Conservation (phyloP, 768 basidiomycete species). For the Mrakia blollopis region DNA sequence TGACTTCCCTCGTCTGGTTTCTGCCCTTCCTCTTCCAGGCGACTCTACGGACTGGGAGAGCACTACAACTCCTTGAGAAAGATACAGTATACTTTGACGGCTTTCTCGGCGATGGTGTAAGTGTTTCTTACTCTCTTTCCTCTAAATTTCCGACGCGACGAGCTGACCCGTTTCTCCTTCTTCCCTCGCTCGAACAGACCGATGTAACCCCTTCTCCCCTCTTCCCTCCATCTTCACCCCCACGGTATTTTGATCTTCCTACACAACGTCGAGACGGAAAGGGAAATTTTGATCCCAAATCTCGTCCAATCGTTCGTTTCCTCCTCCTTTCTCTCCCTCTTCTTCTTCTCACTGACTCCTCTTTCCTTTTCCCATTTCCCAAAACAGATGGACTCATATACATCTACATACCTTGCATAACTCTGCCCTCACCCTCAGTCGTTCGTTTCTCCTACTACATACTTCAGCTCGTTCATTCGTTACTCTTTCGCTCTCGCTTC, state of each 20-base stretch:
- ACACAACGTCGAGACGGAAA: no score
- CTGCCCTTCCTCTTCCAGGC: constrained; percentile 33
- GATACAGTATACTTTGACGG: constrained; percentile 21
- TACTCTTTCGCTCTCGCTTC: background rate
- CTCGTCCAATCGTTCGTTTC: background rate
- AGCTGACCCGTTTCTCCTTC: no score
- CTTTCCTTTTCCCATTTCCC: background rate
- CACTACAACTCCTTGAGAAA: constrained; percentile 34
- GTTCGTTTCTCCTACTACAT: background rate
- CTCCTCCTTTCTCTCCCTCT: background rate
- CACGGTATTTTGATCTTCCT: no score
- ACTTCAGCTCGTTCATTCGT: background rate
- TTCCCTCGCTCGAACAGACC: no score
- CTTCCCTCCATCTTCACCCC: no score
- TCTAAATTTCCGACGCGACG: no score
- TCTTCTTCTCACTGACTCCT: background rate
- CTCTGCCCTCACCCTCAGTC: background rate
- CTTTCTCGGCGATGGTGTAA: constrained; percentile 31
- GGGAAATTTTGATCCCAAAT: no score
- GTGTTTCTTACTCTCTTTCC: background rate
- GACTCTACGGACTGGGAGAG: constrained; percentile 94
- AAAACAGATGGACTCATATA: background rate
- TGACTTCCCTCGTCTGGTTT: background rate
- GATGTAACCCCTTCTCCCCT: no score
- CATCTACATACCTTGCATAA: background rate